Conservation (phyloP, 1,139 yeast genomes). For the Diutina neorugosa region DNA sequence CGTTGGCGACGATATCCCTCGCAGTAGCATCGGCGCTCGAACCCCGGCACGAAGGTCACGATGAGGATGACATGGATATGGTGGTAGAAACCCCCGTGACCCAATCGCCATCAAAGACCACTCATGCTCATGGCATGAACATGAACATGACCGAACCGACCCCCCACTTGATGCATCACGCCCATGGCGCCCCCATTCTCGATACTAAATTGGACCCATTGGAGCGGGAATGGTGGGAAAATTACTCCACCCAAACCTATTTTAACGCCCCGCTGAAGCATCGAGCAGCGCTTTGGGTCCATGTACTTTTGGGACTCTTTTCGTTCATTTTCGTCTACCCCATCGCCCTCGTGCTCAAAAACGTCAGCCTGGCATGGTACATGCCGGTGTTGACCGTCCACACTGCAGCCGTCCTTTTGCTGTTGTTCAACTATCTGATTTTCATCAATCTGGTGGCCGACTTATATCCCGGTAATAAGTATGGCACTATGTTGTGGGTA, state of each 20-base stretch:
- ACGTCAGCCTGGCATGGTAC: conserved; percentile 44
- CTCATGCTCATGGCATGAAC: background rate
- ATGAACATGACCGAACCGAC: conserved; percentile 14
- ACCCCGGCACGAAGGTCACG: background rate
- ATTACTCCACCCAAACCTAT: conserved; percentile 71
- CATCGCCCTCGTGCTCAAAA: conserved; percentile 50
- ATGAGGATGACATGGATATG: background rate
- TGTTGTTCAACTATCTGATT: conserved; percentile 46
- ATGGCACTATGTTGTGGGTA: conserved; percentile 52
- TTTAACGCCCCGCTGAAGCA: conserved; percentile 43
- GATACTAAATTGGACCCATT: conserved; percentile 57
- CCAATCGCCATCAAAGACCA: background rate
- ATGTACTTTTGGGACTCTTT: conserved; percentile 33
- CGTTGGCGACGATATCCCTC: background rate
- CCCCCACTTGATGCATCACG: conserved; percentile 41
- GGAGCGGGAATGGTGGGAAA: conserved; percentile 69
- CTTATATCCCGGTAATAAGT: conserved; percentile 69
- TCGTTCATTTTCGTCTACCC: conserved; percentile 60
- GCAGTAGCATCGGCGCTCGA: background rate
- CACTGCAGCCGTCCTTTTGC: conserved; percentile 29
- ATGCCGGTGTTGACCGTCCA: conserved; percentile 46
- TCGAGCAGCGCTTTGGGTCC: conserved; percentile 44
- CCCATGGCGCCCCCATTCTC: conserved; percentile 71
- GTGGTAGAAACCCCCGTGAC: background rate
- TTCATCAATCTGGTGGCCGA: conserved; percentile 52